A percentile compares a stretch with the other conserved stretches of the same genome.
Evolutionary conservation across 2,329 filamentous ascomycete species (phyloP).

Genomic region (Xylariaceae sp.): DNA sequence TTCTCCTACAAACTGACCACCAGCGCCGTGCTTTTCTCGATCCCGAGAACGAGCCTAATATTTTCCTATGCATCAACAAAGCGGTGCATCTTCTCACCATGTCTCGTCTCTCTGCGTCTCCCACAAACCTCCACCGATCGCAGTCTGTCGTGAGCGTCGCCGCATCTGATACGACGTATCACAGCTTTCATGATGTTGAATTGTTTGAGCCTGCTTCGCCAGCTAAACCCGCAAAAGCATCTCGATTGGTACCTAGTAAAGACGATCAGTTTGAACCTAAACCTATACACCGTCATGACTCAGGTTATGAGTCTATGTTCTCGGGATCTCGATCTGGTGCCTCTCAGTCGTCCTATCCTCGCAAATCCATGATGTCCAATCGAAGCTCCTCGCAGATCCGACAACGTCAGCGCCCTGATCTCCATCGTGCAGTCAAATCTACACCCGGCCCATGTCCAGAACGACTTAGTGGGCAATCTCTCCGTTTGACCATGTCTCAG

Average conservation of each 20-base stretch:
- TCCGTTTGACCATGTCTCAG: slow-evolving; percentile 36
- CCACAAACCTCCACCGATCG: slow-evolving; percentile 35
- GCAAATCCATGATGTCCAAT: slow-evolving; percentile 39
- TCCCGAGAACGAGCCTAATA: background rate
- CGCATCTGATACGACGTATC: slow-evolving; percentile 57
- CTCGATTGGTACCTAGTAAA: slow-evolving; percentile 18
- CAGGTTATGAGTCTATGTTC: slow-evolving; percentile 61
- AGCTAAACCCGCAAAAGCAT: slow-evolving; percentile 6
- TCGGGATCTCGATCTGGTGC: slow-evolving; percentile 47
- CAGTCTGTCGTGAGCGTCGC: slow-evolving; percentile 50
- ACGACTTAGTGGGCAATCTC: slow-evolving; percentile 33
- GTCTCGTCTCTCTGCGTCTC: slow-evolving; percentile 33
- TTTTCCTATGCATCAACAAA: slow-evolving; percentile 19
- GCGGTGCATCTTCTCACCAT: slow-evolving; percentile 28
- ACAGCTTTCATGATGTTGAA: slow-evolving; percentile 60
- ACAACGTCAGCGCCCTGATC: slow-evolving; percentile 48
- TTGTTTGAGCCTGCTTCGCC: slow-evolving; percentile 49
- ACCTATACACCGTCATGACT: slow-evolving; percentile 61
- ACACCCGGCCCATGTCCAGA: slow-evolving; percentile 35
- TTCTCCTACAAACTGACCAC: background rate
- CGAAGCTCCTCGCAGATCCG: slow-evolving; percentile 40
- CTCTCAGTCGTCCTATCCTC: slow-evolving; percentile 42
- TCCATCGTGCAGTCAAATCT: slow-evolving; percentile 50
- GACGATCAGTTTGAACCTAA: slow-evolving; percentile 42
- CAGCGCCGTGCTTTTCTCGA: background rate